These are phyloP conservation scores for Trichophyton mentagrophytes DNA, from an alignment of 2,329 filamentous ascomycete genomes.

Conservation along the genomic window DNA sequence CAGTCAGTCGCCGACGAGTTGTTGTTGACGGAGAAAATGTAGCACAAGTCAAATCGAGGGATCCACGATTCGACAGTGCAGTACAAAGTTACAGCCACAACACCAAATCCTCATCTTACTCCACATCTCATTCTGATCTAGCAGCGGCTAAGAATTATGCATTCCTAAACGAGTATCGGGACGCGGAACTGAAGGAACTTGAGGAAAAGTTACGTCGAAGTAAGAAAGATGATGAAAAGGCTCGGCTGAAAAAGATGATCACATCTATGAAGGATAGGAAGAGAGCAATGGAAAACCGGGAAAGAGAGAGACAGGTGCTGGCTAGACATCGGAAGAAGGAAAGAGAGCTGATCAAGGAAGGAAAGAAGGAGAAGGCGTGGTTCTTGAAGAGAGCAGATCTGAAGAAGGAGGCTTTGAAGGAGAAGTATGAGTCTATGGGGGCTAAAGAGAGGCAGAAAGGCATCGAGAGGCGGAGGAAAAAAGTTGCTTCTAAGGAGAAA, in stretches of 20 bases:
- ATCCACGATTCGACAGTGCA: slow-evolving; percentile 76
- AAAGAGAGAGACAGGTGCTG: slow-evolving; percentile 56
- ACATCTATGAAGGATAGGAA: slow-evolving; percentile 66
- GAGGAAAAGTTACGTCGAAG: slow-evolving; percentile 53
- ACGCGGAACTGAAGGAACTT: slow-evolving; percentile 67
- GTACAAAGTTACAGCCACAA: slow-evolving; percentile 27
- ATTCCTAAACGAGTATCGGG: slow-evolving; percentile 78
- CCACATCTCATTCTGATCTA: slow-evolving; percentile 34
- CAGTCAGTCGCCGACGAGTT: slow-evolving; percentile 67
- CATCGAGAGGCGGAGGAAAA: slow-evolving; percentile 81
- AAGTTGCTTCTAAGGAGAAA: slow-evolving; percentile 73
- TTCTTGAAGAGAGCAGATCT: slow-evolving; percentile 86
- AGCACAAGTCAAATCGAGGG: slow-evolving; percentile 51
- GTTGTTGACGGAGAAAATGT: slow-evolving; percentile 43
- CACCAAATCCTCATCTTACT: slow-evolving; percentile 17
- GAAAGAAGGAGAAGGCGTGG: slow-evolving; percentile 68
- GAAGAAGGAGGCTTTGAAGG: slow-evolving; percentile 70
- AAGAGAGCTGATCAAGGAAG: slow-evolving; percentile 70
- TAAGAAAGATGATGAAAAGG: slow-evolving; percentile 53
- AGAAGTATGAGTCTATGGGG: slow-evolving; percentile 72
- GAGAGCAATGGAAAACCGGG: slow-evolving; percentile 57
- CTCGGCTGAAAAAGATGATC: slow-evolving; percentile 58
- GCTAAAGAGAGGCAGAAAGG: slow-evolving; percentile 70
- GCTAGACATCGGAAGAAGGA: slow-evolving; percentile 68
- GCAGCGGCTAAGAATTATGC: slow-evolving; percentile 60